Percentiles rank a stretch among this genome's conserved stretches.
phyloP scores from a whole-genome alignment of 805 yeast genomes.

The Candida koratica region DNA sequence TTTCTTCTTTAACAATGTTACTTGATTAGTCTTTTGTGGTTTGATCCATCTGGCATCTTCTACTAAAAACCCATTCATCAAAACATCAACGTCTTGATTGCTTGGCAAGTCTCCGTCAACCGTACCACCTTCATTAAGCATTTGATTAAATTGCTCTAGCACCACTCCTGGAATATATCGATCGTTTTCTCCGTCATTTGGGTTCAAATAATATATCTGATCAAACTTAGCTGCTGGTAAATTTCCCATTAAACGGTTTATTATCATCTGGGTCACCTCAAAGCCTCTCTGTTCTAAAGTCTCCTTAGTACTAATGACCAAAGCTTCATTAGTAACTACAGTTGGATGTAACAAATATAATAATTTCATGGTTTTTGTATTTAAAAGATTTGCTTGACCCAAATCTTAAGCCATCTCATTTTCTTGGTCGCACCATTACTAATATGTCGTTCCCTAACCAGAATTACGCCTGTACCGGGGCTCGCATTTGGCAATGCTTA shows the following conservation, averaged over 20 bases:
- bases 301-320: conserved; percentile 40
- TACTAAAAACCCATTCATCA: conserved; percentile 61
- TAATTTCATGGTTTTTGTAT: conserved; percentile 7
- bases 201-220: conserved; percentile 52
- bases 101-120: conserved; percentile 52
- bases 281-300: conserved; percentile 19
- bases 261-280: conserved; percentile 46
- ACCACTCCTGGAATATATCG: conserved; percentile 41
- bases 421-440: no score
- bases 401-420: no score
- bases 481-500: no score
- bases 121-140: conserved; percentile 42
- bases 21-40: conserved; percentile 38
- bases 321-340: conserved; percentile 51
- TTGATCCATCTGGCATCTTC: conserved; percentile 50
- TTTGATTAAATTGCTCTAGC: conserved; percentile 22
- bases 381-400: no score
- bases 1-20: conserved; percentile 31
- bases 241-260: conserved; percentile 54
- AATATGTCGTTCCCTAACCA: no score
- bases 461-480: no score
- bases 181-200: conserved; percentile 37
- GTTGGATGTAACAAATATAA: conserved; percentile 61
- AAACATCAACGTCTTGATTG: conserved; percentile 54
- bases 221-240: conserved; percentile 40